phyloP scores from a whole-genome alignment of 1,284 basidiomycete species.

The Sporisorium exsertum region DNA sequence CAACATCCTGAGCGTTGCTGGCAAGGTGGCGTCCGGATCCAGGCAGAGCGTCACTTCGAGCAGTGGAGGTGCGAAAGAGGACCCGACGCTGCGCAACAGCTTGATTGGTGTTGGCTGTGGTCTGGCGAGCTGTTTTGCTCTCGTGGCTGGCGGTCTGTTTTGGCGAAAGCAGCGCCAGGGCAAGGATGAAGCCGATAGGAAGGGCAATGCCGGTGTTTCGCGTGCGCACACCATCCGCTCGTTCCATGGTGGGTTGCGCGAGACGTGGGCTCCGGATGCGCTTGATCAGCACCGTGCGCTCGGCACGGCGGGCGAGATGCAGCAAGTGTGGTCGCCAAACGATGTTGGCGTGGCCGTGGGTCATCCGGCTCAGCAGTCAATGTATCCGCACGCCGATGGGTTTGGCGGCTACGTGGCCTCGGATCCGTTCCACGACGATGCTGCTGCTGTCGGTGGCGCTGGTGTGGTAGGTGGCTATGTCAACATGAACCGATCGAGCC shows the following conservation, averaged over 20 bases:
- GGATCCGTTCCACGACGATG: constrained; percentile 36
- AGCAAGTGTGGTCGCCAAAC: constrained; percentile 32
- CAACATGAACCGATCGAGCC: constrained; percentile 51
- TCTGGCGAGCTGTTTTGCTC: constrained; percentile 44
- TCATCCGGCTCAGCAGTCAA: not conserved
- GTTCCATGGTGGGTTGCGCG: constrained; percentile 52
- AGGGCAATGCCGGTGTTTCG: constrained; percentile 22
- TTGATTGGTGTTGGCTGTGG: constrained; percentile 59
- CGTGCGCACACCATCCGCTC: constrained; percentile 50
- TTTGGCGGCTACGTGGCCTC: constrained; percentile 34
- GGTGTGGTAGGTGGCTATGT: constrained; percentile 27
- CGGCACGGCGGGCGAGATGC: constrained; percentile 23
- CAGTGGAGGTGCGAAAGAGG: constrained; percentile 14
- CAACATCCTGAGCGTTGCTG: constrained; percentile 48
- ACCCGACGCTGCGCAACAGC: constrained; percentile 46
- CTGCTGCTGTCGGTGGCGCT: not conserved
- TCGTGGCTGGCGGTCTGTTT: constrained; percentile 42
- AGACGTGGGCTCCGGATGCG: constrained; percentile 58
- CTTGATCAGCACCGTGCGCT: constrained; percentile 42
- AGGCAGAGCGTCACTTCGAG: constrained; percentile 13
- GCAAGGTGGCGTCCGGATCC: constrained; percentile 13
- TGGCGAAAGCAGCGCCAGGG: constrained; percentile 39
- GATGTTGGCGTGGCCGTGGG: constrained; percentile 17
- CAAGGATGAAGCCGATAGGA: constrained; percentile 17
- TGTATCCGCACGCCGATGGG: constrained; percentile 17